Evolutionary conservation across 1,139 yeast species (phyloP).

Genomic region (Petasospora fabianii): DNA sequence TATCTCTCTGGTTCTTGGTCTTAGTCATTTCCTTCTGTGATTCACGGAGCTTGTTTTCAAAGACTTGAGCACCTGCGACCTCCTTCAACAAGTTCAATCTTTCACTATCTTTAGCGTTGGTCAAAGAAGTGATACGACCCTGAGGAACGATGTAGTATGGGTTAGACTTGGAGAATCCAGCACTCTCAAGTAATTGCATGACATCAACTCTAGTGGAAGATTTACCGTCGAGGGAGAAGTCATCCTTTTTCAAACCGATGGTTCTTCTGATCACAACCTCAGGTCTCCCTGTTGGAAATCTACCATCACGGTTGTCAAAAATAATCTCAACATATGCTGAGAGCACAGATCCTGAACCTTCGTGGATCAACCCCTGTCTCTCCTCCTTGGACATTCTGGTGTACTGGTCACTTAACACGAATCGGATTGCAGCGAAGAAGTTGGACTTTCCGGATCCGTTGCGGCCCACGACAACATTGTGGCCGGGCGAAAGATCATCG

Average conservation of each 20-base stretch:
- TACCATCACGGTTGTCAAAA: slow-evolving; percentile 74
- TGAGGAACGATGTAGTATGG: slow-evolving; percentile 98
- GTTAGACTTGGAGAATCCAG: slow-evolving; percentile 87
- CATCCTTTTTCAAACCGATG: slow-evolving; percentile 89
- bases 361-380: slow-evolving; percentile 83
- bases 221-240: slow-evolving; percentile 52
- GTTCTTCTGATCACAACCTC: slow-evolving; percentile 81
- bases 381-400: slow-evolving; percentile 87
- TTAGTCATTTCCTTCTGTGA: slow-evolving; percentile 76
- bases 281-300: slow-evolving; percentile 52
- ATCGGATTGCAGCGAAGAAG: slow-evolving; percentile 92
- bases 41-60: slow-evolving; percentile 76
- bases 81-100: slow-evolving; percentile 77
- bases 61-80: slow-evolving; percentile 93
- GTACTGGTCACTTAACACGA: slow-evolving; percentile 88
- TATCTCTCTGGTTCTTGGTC: slow-evolving; percentile 63
- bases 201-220: slow-evolving; percentile 80
- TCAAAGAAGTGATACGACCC: slow-evolving; percentile 80
- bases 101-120: slow-evolving; percentile 85
- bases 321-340: slow-evolving; percentile 90
- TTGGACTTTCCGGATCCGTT: slow-evolving; percentile 97
- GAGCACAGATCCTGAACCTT: slow-evolving; percentile 88
- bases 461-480: slow-evolving; percentile 89
- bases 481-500: slow-evolving; percentile 72
- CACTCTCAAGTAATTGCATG: slow-evolving; percentile 80